A percentile compares a stretch with the other conserved stretches of the same genome.
Evolutionary conservation across 2,329 filamentous ascomycete species (phyloP).

Genomic region (Aspergillus sp.): DNA sequence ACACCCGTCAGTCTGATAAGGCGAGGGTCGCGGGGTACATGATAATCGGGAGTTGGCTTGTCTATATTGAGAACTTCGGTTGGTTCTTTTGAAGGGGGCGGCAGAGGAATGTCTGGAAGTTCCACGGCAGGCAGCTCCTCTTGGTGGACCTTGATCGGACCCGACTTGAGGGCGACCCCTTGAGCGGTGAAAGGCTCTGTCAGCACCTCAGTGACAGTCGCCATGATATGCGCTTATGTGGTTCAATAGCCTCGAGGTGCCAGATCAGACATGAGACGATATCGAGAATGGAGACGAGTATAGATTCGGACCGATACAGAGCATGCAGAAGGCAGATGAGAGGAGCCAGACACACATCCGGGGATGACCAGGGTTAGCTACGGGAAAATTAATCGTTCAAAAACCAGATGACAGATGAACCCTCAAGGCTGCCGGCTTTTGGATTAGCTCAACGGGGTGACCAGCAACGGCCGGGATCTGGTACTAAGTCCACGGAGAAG

Average conservation of each 20-base stretch:
- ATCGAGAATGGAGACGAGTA: not conserved
- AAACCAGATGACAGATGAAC: not conserved
- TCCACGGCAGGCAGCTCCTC: conserved; percentile 27
- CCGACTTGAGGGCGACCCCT: conserved; percentile 22
- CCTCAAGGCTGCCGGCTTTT: not conserved
- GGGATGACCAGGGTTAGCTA: not conserved
- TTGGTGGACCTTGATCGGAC: conserved; percentile 29
- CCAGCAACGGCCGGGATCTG: conserved; percentile 3
- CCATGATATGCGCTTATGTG: conserved; percentile 20
- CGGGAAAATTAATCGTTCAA: not conserved
- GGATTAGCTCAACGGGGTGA: conserved; percentile 3
- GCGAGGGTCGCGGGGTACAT: conserved; percentile 77
- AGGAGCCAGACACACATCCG: not conserved
- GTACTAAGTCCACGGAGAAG: conserved; percentile 3
- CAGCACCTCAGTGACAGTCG: conserved; percentile 28
- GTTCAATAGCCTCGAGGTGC: not conserved
- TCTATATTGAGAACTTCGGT: conserved; percentile 72
- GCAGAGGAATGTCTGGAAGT: conserved; percentile 61
- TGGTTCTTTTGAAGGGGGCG: conserved; percentile 61
- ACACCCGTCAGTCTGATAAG: conserved; percentile 84
- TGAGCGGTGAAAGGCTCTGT: conserved; percentile 21
- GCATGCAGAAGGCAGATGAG: not conserved
- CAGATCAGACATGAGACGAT: not conserved
- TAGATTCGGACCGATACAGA: not conserved
- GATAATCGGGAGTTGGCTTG: conserved; percentile 77